These are phyloP conservation scores for Diplodia sapinea DNA, from an alignment of 2,329 filamentous ascomycete species.

Conservation along the genomic window DNA sequence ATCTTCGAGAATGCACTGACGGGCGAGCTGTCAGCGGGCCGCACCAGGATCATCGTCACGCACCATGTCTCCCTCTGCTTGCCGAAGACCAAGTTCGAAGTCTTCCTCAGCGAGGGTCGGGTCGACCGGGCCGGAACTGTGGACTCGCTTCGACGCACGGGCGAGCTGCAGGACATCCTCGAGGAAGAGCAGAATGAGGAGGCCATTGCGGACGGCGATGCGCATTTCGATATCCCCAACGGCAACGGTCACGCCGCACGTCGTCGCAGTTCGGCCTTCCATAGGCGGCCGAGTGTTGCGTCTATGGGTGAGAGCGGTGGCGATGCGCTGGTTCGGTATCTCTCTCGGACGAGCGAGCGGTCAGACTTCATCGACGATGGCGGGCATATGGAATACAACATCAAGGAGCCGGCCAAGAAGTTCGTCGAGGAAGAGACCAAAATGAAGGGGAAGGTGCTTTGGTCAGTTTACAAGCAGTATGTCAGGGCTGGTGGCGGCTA, in stretches of 20 bases:
- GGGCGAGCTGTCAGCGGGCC: conserved; percentile 69
- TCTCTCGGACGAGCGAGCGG: conserved; percentile 28
- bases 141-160: conserved; percentile 59
- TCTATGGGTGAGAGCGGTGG: conserved; percentile 10
- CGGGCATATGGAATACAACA: conserved; percentile 43
- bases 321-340: not conserved
- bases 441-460: conserved; percentile 72
- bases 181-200: conserved; percentile 54
- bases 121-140: conserved; percentile 69
- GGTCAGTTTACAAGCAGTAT: conserved; percentile 70
- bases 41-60: conserved; percentile 80
- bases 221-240: conserved; percentile 34
- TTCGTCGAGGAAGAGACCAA: conserved; percentile 79
- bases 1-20: conserved; percentile 78
- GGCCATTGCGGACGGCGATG: conserved; percentile 45
- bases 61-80: conserved; percentile 78
- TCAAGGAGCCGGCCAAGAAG: conserved; percentile 60
- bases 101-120: conserved; percentile 72
- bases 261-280: conserved; percentile 24
- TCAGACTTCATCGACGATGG: conserved; percentile 32
- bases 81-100: conserved; percentile 73
- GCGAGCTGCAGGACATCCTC: conserved; percentile 52
- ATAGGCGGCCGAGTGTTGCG: conserved; percentile 1
- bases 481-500: conserved; percentile 69
- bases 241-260: conserved; percentile 49